Evolutionary conservation across 805 yeast genomes (phyloP).

Genomic region (Monosporozyma aquatica): DNA sequence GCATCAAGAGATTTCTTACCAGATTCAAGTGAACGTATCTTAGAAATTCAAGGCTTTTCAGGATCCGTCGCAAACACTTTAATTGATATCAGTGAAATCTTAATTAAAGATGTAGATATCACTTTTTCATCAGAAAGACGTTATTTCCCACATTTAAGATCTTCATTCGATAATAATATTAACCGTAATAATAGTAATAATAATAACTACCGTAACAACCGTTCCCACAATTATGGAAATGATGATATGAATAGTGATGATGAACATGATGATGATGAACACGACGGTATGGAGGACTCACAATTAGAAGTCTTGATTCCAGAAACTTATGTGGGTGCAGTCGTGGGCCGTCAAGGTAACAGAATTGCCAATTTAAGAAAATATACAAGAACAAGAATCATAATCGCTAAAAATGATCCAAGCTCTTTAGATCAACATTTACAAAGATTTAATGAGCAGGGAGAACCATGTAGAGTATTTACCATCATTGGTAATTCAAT

Average conservation of each 20-base stretch:
- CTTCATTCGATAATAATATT: slow-evolving; percentile 1
- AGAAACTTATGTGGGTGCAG: slow-evolving; percentile 77
- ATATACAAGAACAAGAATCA: slow-evolving; percentile 67
- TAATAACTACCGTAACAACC: not conserved
- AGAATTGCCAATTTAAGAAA: slow-evolving; percentile 81
- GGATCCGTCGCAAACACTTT: slow-evolving; percentile 55
- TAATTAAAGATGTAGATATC: slow-evolving; percentile 20
- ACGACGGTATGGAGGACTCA: slow-evolving; percentile 2
- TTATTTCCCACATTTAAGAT: slow-evolving; percentile 52
- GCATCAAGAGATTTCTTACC: slow-evolving; percentile 80
- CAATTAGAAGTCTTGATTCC: slow-evolving; percentile 39
- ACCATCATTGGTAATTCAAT: slow-evolving; percentile 50
- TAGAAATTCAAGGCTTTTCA: slow-evolving; percentile 77
- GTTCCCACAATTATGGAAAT: not conserved
- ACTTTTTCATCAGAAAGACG: slow-evolving; percentile 32
- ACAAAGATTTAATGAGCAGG: slow-evolving; percentile 7
- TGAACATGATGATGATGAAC: slow-evolving; percentile 1
- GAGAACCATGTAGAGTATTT: slow-evolving; percentile 38
- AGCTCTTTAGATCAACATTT: not conserved
- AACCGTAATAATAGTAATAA: slow-evolving; percentile 3
- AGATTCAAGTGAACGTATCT: slow-evolving; percentile 74
- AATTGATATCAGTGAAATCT: slow-evolving; percentile 37
- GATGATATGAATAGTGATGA: slow-evolving; percentile 5
- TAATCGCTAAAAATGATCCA: slow-evolving; percentile 61
- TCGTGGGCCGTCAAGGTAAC: slow-evolving; percentile 78